phyloP scores from a whole-genome alignment of 2,329 filamentous ascomycete genomes.

The Tolypocladium pustulatum region DNA sequence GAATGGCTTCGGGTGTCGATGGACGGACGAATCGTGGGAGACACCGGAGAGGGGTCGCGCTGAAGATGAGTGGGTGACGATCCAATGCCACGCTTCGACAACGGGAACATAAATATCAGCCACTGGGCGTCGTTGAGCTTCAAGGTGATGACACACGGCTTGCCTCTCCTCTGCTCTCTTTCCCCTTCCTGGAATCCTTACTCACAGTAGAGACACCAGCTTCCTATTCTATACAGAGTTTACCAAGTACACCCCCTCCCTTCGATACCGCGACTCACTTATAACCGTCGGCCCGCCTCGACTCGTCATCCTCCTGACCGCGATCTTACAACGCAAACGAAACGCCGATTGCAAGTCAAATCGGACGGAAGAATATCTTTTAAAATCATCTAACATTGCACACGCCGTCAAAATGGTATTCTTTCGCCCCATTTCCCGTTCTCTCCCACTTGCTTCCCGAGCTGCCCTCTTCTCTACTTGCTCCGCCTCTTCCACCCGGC shows the following conservation, averaged over 20 bases:
- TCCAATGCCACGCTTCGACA: not conserved
- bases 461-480: constrained; percentile 15
- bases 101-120: not conserved
- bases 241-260: not conserved
- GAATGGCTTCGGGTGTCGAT: not conserved
- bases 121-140: not conserved
- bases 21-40: not conserved
- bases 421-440: constrained; percentile 16
- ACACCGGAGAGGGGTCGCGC: not conserved
- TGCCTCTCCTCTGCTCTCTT: not conserved
- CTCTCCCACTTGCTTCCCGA: constrained; percentile 13
- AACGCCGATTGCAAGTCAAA: not conserved
- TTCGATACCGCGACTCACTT: not conserved
- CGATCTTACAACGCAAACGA: not conserved
- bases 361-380: not conserved
- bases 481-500: constrained; percentile 5
- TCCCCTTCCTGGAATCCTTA: not conserved
- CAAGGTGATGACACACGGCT: not conserved
- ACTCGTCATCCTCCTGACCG: not conserved
- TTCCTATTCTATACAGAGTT: not conserved
- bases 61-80: not conserved
- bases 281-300: not conserved
- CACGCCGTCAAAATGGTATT: constrained; percentile 20
- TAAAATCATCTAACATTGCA: not conserved
- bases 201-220: not conserved